Conservation (phyloP, 2,329 filamentous ascomycete species). For the Fusarium musae region DNA sequence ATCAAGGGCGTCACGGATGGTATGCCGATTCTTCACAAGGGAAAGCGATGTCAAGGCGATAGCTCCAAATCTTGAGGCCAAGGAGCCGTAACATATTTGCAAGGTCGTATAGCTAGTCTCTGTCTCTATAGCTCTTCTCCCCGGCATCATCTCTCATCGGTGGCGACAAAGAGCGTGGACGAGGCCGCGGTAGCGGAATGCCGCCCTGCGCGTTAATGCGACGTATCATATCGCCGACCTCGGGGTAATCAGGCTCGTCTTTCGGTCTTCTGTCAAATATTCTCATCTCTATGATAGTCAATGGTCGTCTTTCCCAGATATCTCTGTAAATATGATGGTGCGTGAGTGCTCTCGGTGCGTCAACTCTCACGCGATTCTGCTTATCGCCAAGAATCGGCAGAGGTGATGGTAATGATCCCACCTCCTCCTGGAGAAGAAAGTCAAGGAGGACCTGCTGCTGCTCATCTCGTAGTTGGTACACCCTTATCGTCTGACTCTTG, state of each 20-base stretch:
- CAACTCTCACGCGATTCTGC: conserved; percentile 21
- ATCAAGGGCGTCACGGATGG: conserved; percentile 19
- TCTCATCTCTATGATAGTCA: not conserved
- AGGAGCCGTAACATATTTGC: fast-evolving
- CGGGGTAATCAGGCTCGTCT: conserved; percentile 23
- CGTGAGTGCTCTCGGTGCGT: conserved; percentile 10
- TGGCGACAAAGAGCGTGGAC: not conserved
- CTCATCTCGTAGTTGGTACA: conserved; percentile 24
- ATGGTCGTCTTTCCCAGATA: conserved; percentile 25
- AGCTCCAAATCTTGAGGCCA: not conserved
- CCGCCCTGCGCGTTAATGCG: conserved; percentile 5
- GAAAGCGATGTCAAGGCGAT: conserved; percentile 6
- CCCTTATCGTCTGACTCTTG: conserved; percentile 13
- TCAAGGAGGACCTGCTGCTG: conserved; percentile 15
- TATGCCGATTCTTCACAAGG: conserved; percentile 6
- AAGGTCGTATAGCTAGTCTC: not conserved
- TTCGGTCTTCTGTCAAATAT: conserved; percentile 15
- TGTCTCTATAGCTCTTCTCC: not conserved
- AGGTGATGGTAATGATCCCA: not conserved
- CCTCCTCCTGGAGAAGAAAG: conserved; percentile 4
- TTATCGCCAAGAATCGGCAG: conserved; percentile 12
- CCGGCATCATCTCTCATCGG: fast-evolving
- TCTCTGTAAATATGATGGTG: conserved; percentile 22
- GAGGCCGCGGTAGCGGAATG: not conserved
- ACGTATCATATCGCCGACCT: conserved; percentile 8